Base-by-base conservation (phyloP, 441 rosid species). In the Mallotus repandus region DNA sequence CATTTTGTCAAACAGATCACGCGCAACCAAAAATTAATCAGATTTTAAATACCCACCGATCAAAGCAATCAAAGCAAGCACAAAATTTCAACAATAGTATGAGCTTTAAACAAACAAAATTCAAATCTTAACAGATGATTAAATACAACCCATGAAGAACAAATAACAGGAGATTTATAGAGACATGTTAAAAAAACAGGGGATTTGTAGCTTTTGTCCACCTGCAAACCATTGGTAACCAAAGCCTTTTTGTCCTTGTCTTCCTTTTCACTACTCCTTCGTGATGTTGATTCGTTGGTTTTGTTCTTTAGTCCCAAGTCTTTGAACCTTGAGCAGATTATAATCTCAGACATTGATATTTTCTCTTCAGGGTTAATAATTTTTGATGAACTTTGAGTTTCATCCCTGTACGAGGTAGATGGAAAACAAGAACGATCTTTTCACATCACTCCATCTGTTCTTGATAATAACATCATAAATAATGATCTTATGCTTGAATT, bases 401-500 rank as follows among this genome's bases (percentile, higher is more conserved):
- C 50, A 0, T 71, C 77, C 8, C 48, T 21, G 2, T 58, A 35
- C 3, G 65, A 71, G 25, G 63, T 53, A 52, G 66, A 70, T 41
- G 55, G 32, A 53, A 57, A 12, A 67, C 71, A 18, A 1, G 77
- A 76, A 68, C 19, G 21, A 73, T 74, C 68, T 81, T 75, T 55
- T 63, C 68, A 87, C 79, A 71, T 87, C 85, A 63, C 93, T 89
- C 90, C 90, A 89, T 60, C 88, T 59, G 60, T 75, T 81, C 84
- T 81, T 86, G 78, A 76, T 74, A 21, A 87, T 74, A 25, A 76
- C 79, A 54, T 84, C 86, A 0, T 89, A 83, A 21, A 82, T 76
- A 16, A 83, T 74, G 21, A 84, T 76, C 82, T 70, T 86, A 72
- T 85, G 90, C 57, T 84, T 85, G 74, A 82, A 73, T 56, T 85